These are phyloP conservation scores for Circinella umbellata DNA, from an alignment of 371 early-diverging fungal genomes.

Conservation along the genomic window DNA sequence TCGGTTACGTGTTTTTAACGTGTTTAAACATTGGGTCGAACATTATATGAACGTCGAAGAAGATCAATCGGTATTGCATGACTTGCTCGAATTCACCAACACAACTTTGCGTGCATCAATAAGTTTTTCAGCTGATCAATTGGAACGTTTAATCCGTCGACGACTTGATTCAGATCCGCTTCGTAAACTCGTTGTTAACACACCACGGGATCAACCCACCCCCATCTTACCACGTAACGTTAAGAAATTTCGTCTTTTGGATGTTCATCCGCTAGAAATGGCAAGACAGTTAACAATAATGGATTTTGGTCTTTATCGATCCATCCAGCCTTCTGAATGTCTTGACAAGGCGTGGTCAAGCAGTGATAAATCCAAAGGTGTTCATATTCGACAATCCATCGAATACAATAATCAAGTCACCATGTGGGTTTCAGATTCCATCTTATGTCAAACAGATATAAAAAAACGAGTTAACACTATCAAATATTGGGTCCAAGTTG, in stretches of 20 bases:
- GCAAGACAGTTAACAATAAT: conserved; percentile 94
- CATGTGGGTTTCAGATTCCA: conserved; percentile 84
- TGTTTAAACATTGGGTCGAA: conserved; percentile 91
- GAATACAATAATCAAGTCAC: conserved; percentile 74
- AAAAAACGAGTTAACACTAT: conserved; percentile 77
- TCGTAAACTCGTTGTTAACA: background rate
- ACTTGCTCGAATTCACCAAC: conserved; percentile 72
- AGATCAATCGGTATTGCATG: conserved; percentile 63
- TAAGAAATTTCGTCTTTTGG: conserved; percentile 72
- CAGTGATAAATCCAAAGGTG: conserved; percentile 10
- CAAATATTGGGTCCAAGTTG: conserved; percentile 86
- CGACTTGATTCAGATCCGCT: conserved; percentile 55
- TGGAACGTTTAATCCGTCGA: conserved; percentile 67
- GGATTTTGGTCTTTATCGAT: conserved; percentile 77
- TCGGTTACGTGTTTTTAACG: conserved; percentile 85
- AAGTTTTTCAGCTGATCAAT: conserved; percentile 64
- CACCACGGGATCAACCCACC: conserved; percentile 16
- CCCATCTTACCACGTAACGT: conserved; percentile 73
- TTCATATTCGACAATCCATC: conserved; percentile 76
- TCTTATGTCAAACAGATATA: conserved; percentile 79
- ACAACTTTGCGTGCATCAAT: conserved; percentile 67
- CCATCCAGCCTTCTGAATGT: conserved; percentile 85
- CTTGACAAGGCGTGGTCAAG: conserved; percentile 88
- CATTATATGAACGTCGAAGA: conserved; percentile 77
- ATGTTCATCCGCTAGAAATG: conserved; percentile 90